Evolutionary conservation across 2,329 filamentous ascomycete genomes (phyloP).

Genomic region (Akanthomyces uredinophilus): DNA sequence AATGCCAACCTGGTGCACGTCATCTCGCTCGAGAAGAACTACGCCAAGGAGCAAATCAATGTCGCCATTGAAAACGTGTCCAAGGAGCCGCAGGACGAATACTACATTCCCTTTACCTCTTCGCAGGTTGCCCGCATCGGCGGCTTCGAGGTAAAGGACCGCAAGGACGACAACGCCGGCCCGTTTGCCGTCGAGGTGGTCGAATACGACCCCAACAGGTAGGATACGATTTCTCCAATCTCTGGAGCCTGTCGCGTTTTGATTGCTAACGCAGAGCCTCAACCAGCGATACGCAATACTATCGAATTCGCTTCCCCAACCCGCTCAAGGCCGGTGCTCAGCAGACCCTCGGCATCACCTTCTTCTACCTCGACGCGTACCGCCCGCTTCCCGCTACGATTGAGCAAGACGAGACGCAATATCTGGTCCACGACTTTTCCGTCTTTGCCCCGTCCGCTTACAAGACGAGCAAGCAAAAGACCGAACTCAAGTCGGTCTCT

Average conservation of each 20-base stretch:
- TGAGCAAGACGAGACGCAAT: constrained; percentile 81
- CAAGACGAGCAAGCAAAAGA: constrained; percentile 87
- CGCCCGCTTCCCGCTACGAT: constrained; percentile 76
- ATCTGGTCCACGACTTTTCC: constrained; percentile 78
- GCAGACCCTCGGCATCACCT: constrained; percentile 82
- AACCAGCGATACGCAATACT: constrained; percentile 69
- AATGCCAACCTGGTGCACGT: constrained; percentile 88
- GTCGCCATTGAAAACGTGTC: constrained; percentile 89
- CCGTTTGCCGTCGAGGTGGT: constrained; percentile 66
- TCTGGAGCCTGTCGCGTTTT: not conserved
- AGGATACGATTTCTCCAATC: constrained; percentile 21
- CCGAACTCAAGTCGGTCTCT: constrained; percentile 84
- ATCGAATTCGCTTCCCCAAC: constrained; percentile 71
- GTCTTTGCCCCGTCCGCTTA: constrained; percentile 82
- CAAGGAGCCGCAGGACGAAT: constrained; percentile 73
- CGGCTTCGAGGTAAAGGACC: constrained; percentile 86
- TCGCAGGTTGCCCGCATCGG: constrained; percentile 72
- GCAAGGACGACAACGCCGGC: constrained; percentile 66
- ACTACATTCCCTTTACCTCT: constrained; percentile 82
- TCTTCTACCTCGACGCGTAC: constrained; percentile 74
- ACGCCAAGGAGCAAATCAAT: constrained; percentile 85
- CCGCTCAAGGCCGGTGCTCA: constrained; percentile 72
- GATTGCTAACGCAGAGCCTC: constrained; percentile 16
- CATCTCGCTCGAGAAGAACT: constrained; percentile 90
- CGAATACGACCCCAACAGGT: constrained; percentile 58